phyloP scores from a whole-genome alignment of 371 early-diverging fungal species.

The Gilbertella persicaria region DNA sequence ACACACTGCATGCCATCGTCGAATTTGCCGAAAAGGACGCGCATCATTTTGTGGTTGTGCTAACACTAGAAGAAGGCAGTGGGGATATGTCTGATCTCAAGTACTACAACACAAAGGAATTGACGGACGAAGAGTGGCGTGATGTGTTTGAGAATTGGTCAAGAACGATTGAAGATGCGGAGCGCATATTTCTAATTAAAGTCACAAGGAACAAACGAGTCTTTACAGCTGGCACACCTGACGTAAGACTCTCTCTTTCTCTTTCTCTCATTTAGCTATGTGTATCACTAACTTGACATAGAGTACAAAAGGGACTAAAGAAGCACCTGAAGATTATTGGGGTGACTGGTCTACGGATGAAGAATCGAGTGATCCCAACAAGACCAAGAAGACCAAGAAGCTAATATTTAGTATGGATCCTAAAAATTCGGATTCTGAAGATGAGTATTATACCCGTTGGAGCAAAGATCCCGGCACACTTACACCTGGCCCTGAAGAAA shows the following conservation, averaged over 20 bases:
- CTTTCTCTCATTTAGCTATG: not conserved
- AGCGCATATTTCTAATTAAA: conserved; percentile 35
- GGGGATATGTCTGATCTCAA: conserved; percentile 42
- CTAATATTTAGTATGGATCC: conserved; percentile 2
- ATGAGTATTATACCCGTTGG: conserved; percentile 47
- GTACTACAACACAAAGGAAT: conserved; percentile 47
- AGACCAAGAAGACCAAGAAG: conserved; percentile 7
- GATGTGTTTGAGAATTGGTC: conserved; percentile 46
- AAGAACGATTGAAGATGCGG: conserved; percentile 73
- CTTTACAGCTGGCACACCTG: conserved; percentile 17
- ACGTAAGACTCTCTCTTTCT: conserved; percentile 14
- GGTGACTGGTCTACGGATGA: conserved; percentile 53
- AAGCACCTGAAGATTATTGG: conserved; percentile 51
- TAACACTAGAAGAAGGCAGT: conserved; percentile 31
- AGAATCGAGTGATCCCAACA: not conserved
- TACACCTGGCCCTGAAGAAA: conserved; percentile 34
- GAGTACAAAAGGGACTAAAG: conserved; percentile 10
- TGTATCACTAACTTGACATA: conserved; percentile 1
- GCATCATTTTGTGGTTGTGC: conserved; percentile 37
- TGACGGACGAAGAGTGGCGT: conserved; percentile 41
- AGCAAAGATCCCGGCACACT: conserved; percentile 45
- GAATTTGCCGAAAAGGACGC: conserved; percentile 33
- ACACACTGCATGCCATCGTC: conserved; percentile 41
- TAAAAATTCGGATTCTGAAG: conserved; percentile 33
- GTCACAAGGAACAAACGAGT: conserved; percentile 25